These are phyloP conservation scores for Tanacetum coccineum DNA, from an alignment of 129 eudicot genomes.

Conservation along the genomic window DNA sequence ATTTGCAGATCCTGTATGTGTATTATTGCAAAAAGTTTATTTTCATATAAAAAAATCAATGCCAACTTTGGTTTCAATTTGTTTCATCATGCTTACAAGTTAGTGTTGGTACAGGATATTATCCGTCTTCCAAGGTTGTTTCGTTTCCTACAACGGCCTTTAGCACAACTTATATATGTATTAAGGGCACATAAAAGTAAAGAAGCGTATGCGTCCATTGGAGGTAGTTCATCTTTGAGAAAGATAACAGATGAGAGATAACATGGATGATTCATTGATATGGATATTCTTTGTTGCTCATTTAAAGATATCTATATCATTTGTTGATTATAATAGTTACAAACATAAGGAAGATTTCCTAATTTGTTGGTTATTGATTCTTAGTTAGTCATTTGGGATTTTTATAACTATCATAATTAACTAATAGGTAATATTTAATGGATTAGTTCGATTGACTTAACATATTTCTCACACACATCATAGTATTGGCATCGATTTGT, in stretches of 20 bases:
- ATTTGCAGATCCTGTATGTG: constrained; percentile 86
- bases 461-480: not conserved
- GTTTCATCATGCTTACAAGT: no score
- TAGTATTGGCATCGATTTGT: no score
- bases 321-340: not conserved
- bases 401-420: no score
- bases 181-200: constrained; percentile 71
- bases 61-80: not conserved
- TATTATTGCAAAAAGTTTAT: not conserved
- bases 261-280: not conserved
- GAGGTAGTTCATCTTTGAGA: constrained; percentile 88
- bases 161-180: constrained; percentile 65
- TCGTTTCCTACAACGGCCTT: constrained; percentile 65
- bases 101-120: constrained; percentile 46
- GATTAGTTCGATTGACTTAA: not conserved
- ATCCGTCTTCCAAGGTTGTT: constrained; percentile 80
- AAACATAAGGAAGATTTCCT: not conserved
- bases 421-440: no score
- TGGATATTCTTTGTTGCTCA: not conserved
- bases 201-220: constrained; percentile 89
- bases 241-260: constrained; percentile 85
- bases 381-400: no score
- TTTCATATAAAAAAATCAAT: not conserved
- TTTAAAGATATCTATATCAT: not conserved
- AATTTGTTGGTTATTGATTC: no score